Percentiles rank a stretch among this genome's conserved stretches.
Evolutionary conservation across 75 land plant species (phyloP).

Genomic region (Picea glauca): DNA sequence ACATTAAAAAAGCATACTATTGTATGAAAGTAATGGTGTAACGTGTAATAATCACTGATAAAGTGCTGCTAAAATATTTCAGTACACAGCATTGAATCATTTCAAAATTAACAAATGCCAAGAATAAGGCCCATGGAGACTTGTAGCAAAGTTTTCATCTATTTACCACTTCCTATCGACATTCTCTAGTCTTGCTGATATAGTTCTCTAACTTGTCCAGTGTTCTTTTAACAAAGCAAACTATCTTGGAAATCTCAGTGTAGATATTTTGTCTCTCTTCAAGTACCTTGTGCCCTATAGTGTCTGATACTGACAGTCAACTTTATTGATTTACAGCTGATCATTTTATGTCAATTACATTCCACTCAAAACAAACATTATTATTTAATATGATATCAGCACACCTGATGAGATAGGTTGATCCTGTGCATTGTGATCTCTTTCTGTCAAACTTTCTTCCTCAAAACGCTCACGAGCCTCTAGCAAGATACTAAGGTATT

Average conservation of each 20-base stretch:
- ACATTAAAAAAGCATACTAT: neutral
- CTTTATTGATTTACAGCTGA: neutral
- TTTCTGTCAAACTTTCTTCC: constrained; percentile 48
- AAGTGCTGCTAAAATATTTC: too few species aligned
- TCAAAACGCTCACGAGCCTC: constrained; percentile 97
- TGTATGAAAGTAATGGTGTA: too few species aligned
- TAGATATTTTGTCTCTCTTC: neutral
- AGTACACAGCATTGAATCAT: neutral
- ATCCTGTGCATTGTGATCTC: neutral
- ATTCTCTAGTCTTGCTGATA: too few species aligned
- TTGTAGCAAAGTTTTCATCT: neutral
- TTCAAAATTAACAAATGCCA: neutral
- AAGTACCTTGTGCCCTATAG: neutral
- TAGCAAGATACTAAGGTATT: constrained; percentile 73
- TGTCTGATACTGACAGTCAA: neutral
- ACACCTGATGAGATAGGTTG: constrained; percentile 13
- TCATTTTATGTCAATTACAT: neutral
- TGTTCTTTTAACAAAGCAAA: neutral
- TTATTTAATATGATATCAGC: neutral
- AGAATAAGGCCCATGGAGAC: neutral
- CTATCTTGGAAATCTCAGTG: neutral
- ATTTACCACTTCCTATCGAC: neutral
- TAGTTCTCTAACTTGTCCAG: neutral
- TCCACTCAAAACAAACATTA: too few species aligned
- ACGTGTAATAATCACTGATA: too few species aligned